Conservation (phyloP, 108 stramenopile species). For the Nitzschia palea region DNA sequence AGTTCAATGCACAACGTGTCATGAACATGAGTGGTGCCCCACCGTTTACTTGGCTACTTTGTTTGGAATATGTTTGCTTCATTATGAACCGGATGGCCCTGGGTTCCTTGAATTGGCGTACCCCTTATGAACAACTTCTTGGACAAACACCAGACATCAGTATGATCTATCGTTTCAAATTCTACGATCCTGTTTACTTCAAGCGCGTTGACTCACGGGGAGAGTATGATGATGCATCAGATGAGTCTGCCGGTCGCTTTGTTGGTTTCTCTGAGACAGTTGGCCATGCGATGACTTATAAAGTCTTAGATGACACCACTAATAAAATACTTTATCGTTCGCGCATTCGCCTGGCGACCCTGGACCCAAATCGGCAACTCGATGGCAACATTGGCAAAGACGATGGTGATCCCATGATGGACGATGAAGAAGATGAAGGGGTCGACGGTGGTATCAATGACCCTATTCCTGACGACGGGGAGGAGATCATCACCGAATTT, state of each 20-base stretch:
- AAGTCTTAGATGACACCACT: constrained; percentile 12
- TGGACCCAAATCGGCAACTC: not conserved
- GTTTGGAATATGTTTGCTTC: constrained; percentile 6
- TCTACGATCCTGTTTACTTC: constrained; percentile 28
- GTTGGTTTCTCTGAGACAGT: constrained; percentile 33
- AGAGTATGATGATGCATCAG: not conserved
- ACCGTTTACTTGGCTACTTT: constrained; percentile 22
- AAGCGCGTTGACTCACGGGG: not conserved
- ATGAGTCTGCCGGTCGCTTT: constrained; percentile 10
- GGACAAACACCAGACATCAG: constrained; percentile 28
- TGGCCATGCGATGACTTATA: constrained; percentile 27
- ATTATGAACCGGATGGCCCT: constrained; percentile 12
- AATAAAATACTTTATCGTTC: constrained; percentile 26
- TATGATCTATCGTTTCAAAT: constrained; percentile 2
- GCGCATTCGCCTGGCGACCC: constrained; percentile 1
- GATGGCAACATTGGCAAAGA: not conserved
- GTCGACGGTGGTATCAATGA: not conserved
- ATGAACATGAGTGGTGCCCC: constrained; percentile 27
- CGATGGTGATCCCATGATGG: too few relatives aligned
- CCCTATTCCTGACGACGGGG: not conserved
- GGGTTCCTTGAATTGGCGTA: constrained; percentile 6
- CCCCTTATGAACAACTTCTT: constrained; percentile 8
- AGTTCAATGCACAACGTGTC: constrained; percentile 8
- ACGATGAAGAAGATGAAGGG: too few relatives aligned
- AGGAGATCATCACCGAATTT: not conserved